Evolutionary conservation across 2,329 filamentous ascomycete genomes (phyloP), one percentile per base, ranked within the genome.

Genomic region (Ophiostoma himal-ulmi): DNA sequence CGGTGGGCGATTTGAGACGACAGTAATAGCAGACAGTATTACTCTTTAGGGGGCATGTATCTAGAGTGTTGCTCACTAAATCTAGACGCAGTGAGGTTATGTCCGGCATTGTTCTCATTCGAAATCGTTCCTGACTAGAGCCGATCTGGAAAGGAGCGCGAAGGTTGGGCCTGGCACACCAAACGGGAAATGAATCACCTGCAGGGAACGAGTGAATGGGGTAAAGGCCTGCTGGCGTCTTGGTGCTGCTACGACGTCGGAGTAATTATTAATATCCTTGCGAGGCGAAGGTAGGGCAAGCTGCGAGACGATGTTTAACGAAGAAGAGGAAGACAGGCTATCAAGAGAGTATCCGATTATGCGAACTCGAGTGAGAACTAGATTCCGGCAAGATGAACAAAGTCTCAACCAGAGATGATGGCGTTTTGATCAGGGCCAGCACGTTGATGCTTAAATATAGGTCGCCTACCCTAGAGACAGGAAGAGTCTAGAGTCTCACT

Each of bases 221-320:
- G 52, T 22, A 57, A 7, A 26, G 10, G n/a, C 17, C 8, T 44
- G 39, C 30, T 30, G 30, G 30, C 4, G 78, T 77, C 57, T 83
- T 78, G 69, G 81, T 1, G 78, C 77, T 54, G 83, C 78, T 70
- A 78, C 81, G 30, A 30, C 30, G 30, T 44, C 39, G 11, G 52
- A 26, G n/a, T 2, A 26, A 57, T 30, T 30, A 30, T 30, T 3
- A 30, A 30, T 3, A 3, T 30, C 30, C 30, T 30, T 57, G 5
- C 39, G 39, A 14, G 11, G 39, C 14, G 39, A 44, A 44, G 14
- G 39, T 44, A 30, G 30, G 30, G 30, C 30, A 30, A 30, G 30
- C 30, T 3, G 4, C 30, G 30, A 30, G 4, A 2, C 30, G 30
- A 30, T 30, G 30, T 30, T 30, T 30, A 30, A 30, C 30, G 30